A percentile compares a stretch with the other conserved stretches of the same genome.
Evolutionary conservation across 805 yeast genomes (phyloP).

Genomic region (Wickerhamomyces silvicola): DNA sequence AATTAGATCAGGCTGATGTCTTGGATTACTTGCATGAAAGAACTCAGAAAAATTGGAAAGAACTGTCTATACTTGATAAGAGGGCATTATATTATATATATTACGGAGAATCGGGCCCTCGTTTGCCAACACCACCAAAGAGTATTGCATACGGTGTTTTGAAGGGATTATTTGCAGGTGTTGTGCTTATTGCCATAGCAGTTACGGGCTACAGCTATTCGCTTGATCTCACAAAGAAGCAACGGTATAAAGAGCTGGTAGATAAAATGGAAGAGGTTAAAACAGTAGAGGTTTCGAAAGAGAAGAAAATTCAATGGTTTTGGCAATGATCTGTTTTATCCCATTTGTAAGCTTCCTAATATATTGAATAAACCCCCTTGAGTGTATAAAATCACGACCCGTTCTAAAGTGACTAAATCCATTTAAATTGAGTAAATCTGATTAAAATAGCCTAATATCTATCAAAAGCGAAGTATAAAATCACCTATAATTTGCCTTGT

Average conservation of each 20-base stretch:
- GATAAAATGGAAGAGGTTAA: slow-evolving; percentile 7
- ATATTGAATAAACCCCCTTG: too few species aligned
- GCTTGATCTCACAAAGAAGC: too few species aligned
- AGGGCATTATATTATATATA: slow-evolving; percentile 28
- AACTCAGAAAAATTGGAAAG: slow-evolving; percentile 27
- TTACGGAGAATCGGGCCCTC: slow-evolving; percentile 34
- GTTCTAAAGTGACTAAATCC: too few species aligned
- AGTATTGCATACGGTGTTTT: slow-evolving; percentile 11
- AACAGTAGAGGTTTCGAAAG: slow-evolving; percentile 2
- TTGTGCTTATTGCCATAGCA: slow-evolving; percentile 14
- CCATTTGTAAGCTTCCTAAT: too few species aligned
- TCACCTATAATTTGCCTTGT: too few species aligned
- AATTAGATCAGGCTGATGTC: slow-evolving; percentile 28
- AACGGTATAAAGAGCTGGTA: slow-evolving; percentile 12
- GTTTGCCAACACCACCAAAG: slow-evolving; percentile 10
- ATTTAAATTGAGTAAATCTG: too few species aligned
- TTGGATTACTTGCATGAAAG: slow-evolving; percentile 28
- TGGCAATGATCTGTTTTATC: too few species aligned
- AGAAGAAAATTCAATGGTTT: too few species aligned
- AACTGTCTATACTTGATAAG: slow-evolving; percentile 22
- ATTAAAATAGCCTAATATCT: too few species aligned
- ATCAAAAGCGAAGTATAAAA: too few species aligned
- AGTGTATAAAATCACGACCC: too few species aligned
- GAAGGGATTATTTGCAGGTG: slow-evolving; percentile 13
- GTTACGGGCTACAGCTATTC: slow-evolving; percentile 15